phyloP scores from a whole-genome alignment of 2,329 filamentous ascomycete species.

The Cladobotryum protrusum region DNA sequence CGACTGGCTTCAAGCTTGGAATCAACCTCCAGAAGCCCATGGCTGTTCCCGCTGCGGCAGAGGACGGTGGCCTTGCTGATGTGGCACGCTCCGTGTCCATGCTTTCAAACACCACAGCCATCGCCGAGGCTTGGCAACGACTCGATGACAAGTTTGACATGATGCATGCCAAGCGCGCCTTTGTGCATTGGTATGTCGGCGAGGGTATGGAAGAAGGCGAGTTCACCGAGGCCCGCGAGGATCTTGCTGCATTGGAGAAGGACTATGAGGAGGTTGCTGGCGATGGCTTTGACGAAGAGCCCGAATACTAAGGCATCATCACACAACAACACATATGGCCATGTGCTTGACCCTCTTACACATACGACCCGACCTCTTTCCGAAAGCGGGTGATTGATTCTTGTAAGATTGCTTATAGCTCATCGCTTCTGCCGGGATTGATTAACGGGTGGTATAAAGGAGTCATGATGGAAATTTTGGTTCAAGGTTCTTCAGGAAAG shows the following conservation, averaged over 20 bases:
- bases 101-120: constrained; percentile 70
- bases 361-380: background rate
- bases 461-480: background rate
- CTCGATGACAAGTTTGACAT: constrained; percentile 71
- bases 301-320: constrained; percentile 64
- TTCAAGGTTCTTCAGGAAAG: constrained; percentile 15
- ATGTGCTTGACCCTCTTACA: background rate
- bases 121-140: constrained; percentile 66
- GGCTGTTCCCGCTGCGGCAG: constrained; percentile 46
- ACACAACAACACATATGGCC: background rate
- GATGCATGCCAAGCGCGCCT: constrained; percentile 73
- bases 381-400: background rate
- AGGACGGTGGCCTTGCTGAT: constrained; percentile 53
- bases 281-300: constrained; percentile 61
- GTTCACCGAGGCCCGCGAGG: constrained; percentile 81
- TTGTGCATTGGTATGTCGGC: constrained; percentile 76
- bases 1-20: constrained; percentile 68
- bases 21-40: constrained; percentile 69
- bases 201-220: constrained; percentile 92
- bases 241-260: constrained; percentile 77
- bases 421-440: background rate
- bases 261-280: constrained; percentile 81
- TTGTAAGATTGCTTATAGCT: background rate
- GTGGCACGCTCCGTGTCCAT: constrained; percentile 62
- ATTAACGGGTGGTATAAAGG: background rate